Evolutionary conservation across 106 monocot genomes (phyloP).

Genomic region (Phalaenopsis equestris): DNA sequence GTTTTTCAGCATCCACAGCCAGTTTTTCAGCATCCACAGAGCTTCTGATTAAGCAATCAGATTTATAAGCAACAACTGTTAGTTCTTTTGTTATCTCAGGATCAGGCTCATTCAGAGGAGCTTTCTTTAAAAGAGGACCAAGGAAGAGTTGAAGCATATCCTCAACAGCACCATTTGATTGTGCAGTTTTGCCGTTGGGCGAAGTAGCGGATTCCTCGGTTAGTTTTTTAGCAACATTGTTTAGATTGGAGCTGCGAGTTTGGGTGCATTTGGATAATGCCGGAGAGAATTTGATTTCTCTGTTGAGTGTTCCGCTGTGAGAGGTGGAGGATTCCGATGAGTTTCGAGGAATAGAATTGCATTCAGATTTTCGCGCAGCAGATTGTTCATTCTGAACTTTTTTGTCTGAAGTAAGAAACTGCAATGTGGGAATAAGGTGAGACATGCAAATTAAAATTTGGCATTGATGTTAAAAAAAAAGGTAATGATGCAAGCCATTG

Average conservation of each 20-base stretch:
- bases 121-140: slow-evolving; percentile 46
- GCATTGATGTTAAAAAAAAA: too few species aligned
- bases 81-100: neutral
- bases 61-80: neutral
- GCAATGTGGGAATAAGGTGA: slow-evolving; percentile 11
- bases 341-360: slow-evolving; percentile 3
- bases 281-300: slow-evolving; percentile 4
- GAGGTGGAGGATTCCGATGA: slow-evolving; percentile 4
- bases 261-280: slow-evolving; percentile 22
- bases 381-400: slow-evolving; percentile 8
- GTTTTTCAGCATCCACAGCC: slow-evolving; percentile 10
- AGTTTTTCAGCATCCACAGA: slow-evolving; percentile 9
- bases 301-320: neutral
- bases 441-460: neutral
- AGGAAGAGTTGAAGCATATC: slow-evolving; percentile 65
- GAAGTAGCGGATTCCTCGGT: slow-evolving; percentile 1
- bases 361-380: neutral
- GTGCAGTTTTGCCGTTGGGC: neutral
- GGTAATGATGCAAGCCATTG: too few species aligned
- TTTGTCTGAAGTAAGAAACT: slow-evolving; percentile 49
- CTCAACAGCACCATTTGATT: slow-evolving; percentile 44
- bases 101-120: slow-evolving; percentile 8
- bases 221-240: neutral
- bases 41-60: slow-evolving; percentile 1
- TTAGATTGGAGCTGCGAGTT: slow-evolving; percentile 4